A percentile compares a stretch with the other conserved stretches of the same genome.
These are phyloP conservation scores for Lizonia empirigonia DNA, from an alignment of 2,329 filamentous ascomycete genomes.

Conservation along the genomic window DNA sequence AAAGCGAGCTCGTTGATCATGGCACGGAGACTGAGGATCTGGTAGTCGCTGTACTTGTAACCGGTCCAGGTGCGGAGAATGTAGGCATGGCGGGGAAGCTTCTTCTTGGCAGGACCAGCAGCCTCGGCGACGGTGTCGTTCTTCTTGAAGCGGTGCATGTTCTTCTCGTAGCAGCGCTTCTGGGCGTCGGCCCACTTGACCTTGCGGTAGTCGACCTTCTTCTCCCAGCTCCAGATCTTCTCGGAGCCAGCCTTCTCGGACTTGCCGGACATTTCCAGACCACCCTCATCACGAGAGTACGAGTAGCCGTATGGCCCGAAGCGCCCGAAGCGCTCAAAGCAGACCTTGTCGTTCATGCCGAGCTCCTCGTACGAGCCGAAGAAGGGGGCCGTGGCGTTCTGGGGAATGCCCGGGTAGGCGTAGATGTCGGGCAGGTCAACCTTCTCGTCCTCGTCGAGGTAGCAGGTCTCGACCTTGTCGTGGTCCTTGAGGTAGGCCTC, in stretches of 20 bases:
- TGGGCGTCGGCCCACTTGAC: conserved; percentile 57
- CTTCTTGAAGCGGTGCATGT: conserved; percentile 54
- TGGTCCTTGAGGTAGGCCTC: conserved; percentile 55
- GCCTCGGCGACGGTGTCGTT: conserved; percentile 39
- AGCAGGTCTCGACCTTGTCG: conserved; percentile 64
- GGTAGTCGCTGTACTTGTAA: conserved; percentile 77
- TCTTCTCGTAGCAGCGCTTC: conserved; percentile 56
- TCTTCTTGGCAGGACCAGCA: conserved; percentile 46
- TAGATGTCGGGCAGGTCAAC: conserved; percentile 66
- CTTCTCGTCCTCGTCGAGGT: conserved; percentile 64
- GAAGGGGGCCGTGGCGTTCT: conserved; percentile 55
- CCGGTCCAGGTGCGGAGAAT: conserved; percentile 85
- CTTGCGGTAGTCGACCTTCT: conserved; percentile 55
- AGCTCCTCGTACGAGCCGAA: conserved; percentile 57
- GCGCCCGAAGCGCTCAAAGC: conserved; percentile 58
- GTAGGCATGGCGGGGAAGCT: conserved; percentile 71
- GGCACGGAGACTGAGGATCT: conserved; percentile 79
- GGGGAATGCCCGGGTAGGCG: conserved; percentile 63
- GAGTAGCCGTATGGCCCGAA: conserved; percentile 59
- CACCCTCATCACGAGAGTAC: conserved; percentile 52
- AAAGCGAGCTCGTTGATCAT: conserved; percentile 82
- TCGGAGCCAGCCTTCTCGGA: conserved; percentile 53
- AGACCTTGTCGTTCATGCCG: conserved; percentile 55
- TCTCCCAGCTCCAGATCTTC: conserved; percentile 56
- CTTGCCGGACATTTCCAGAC: conserved; percentile 55